These are phyloP conservation scores for Fusarium bulbicola DNA, from an alignment of 2,329 filamentous ascomycete species.

Conservation along the genomic window DNA sequence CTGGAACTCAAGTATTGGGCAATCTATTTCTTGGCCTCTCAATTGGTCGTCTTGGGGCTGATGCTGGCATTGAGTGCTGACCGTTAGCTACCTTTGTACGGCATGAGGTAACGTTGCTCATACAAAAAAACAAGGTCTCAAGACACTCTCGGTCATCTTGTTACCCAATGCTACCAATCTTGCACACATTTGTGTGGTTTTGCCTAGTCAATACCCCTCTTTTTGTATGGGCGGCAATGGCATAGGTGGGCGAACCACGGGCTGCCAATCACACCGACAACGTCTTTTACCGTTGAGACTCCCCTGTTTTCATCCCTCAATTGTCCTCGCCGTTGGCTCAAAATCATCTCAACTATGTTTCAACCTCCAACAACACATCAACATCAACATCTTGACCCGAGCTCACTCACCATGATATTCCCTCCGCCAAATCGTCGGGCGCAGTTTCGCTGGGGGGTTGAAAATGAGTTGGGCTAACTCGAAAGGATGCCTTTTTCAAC, in stretches of 20 bases:
- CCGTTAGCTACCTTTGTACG: neutral
- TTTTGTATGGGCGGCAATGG: neutral
- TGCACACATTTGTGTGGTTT: neutral
- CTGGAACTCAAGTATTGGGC: neutral
- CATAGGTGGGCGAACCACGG: slow-evolving; percentile 17
- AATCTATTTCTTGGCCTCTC: neutral
- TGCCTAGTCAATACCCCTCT: neutral
- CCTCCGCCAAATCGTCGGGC: neutral
- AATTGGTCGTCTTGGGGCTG: neutral
- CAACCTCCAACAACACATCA: neutral
- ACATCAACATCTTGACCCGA: neutral
- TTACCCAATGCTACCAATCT: neutral
- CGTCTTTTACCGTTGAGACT: neutral
- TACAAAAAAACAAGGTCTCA: neutral
- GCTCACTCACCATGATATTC: neutral
- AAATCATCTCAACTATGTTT: slow-evolving; percentile 2
- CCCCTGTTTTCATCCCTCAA: slow-evolving; percentile 6
- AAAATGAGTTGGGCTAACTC: slow-evolving; percentile 24
- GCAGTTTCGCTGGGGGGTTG: slow-evolving; percentile 23
- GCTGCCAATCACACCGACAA: neutral
- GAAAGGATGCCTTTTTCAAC: slow-evolving; percentile 27
- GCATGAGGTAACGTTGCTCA: neutral
- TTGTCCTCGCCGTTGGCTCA: neutral
- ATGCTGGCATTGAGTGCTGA: neutral
- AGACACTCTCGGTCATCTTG: neutral